Evolutionary conservation across 176 grass and related monocot species (phyloP).

Genomic region (Raddia distichophylla): DNA sequence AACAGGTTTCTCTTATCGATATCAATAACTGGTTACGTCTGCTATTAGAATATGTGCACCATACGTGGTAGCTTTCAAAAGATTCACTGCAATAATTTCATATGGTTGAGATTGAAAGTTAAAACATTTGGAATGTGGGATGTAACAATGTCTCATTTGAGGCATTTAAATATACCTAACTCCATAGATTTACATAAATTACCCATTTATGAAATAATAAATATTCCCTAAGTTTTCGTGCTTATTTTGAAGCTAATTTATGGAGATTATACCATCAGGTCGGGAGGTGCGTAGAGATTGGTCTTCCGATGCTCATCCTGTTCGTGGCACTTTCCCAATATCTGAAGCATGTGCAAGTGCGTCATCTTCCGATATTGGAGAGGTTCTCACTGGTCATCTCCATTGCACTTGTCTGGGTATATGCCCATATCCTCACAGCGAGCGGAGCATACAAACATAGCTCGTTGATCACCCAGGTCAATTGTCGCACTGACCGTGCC

Average conservation of each 20-base stretch:
- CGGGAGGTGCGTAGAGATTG: slow-evolving; percentile 82
- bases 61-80: background rate
- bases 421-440: slow-evolving; percentile 70
- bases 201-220: background rate
- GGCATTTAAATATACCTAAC: background rate
- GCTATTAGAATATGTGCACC: background rate
- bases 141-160: background rate
- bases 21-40: background rate
- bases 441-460: slow-evolving; percentile 71
- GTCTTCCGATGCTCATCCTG: slow-evolving; percentile 70
- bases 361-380: slow-evolving; percentile 65
- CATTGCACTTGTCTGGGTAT: slow-evolving; percentile 68
- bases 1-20: background rate
- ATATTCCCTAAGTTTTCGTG: background rate
- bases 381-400: slow-evolving; percentile 79
- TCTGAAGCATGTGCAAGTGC: slow-evolving; percentile 41
- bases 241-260: slow-evolving; percentile 8
- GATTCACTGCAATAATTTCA: background rate
- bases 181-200: background rate
- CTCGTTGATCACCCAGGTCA: slow-evolving; percentile 56
- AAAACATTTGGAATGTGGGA: background rate
- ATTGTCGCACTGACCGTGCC: slow-evolving; percentile 72
- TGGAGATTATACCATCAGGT: slow-evolving; percentile 41
- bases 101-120: background rate
- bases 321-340: slow-evolving; percentile 68